Evolutionary conservation across 805 yeast species (phyloP).

Genomic region (Kluyveromyces wickerhamii): DNA sequence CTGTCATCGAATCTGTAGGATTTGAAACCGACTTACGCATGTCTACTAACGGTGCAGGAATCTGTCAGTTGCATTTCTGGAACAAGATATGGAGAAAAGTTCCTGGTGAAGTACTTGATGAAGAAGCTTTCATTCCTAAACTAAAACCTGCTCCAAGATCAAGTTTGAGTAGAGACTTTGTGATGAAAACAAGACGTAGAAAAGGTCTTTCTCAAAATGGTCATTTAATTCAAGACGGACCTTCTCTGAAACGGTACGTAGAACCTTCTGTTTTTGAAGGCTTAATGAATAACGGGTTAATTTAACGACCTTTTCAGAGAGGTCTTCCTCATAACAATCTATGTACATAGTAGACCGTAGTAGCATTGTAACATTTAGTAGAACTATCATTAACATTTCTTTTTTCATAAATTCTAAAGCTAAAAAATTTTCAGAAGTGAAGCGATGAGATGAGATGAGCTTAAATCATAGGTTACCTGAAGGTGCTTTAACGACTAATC

Average conservation of each 20-base stretch:
- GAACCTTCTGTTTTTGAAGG: no score
- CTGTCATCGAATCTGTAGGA: constrained; percentile 87
- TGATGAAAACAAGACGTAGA: constrained; percentile 79
- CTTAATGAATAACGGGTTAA: constrained; percentile 42
- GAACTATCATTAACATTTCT: no score
- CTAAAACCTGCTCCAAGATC: constrained; percentile 65
- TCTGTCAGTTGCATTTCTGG: constrained; percentile 55
- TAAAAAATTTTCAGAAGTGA: constrained; percentile 8
- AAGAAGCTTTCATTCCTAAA: constrained; percentile 51
- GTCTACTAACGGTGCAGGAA: constrained; percentile 70
- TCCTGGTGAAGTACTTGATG: constrained; percentile 89
- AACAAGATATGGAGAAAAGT: constrained; percentile 58
- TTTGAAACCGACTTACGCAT: constrained; percentile 79
- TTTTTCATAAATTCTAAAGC: not conserved
- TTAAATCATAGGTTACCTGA: no score
- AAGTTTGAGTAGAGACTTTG: constrained; percentile 79
- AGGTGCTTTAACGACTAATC: constrained; percentile 1
- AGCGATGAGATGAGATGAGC: constrained; percentile 23
- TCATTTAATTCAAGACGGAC: constrained; percentile 25
- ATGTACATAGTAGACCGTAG: not conserved
- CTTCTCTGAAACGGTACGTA: constrained; percentile 50
- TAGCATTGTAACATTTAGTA: no score
- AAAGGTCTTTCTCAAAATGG: constrained; percentile 73
- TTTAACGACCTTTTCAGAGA: constrained; percentile 5
- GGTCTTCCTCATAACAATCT: not conserved